Conservation (phyloP, 176 grass and related monocot genomes). For the Aechmea fasciata region DNA sequence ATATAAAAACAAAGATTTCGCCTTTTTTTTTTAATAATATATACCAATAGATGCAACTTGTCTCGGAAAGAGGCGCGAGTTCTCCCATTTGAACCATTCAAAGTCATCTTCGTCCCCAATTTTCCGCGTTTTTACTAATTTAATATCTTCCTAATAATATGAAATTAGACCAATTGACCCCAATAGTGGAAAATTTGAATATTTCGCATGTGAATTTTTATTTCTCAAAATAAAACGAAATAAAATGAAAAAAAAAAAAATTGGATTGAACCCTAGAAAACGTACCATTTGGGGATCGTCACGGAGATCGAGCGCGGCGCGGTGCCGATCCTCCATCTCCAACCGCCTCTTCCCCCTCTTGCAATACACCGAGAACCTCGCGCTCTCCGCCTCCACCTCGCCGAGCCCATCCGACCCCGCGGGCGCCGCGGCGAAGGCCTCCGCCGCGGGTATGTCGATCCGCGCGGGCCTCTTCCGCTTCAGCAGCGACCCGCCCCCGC, state of each 20-base stretch:
- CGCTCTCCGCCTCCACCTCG: conserved; percentile 60
- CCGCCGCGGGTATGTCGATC: conserved; percentile 46
- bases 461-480: conserved; percentile 79
- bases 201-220: too few species aligned
- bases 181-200: too few species aligned
- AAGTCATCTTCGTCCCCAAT: background rate
- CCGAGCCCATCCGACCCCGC: conserved; percentile 43
- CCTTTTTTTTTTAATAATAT: too few species aligned
- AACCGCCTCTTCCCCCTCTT: conserved; percentile 69
- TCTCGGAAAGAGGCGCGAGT: too few species aligned
- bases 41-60: too few species aligned
- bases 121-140: background rate
- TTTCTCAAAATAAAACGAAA: background rate
- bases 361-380: conserved; percentile 72
- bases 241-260: conserved; percentile 10
- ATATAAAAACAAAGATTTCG: too few species aligned
- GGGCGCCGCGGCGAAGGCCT: conserved; percentile 27
- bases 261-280: background rate
- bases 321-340: conserved; percentile 90
- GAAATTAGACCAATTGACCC: background rate
- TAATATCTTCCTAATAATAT: background rate
- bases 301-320: conserved; percentile 48
- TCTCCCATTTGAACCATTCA: background rate
- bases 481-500: conserved; percentile 22
- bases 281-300: conserved; percentile 71